phyloP scores from a whole-genome alignment of 768 basidiomycete species.

The Lentinula aciculospora region DNA sequence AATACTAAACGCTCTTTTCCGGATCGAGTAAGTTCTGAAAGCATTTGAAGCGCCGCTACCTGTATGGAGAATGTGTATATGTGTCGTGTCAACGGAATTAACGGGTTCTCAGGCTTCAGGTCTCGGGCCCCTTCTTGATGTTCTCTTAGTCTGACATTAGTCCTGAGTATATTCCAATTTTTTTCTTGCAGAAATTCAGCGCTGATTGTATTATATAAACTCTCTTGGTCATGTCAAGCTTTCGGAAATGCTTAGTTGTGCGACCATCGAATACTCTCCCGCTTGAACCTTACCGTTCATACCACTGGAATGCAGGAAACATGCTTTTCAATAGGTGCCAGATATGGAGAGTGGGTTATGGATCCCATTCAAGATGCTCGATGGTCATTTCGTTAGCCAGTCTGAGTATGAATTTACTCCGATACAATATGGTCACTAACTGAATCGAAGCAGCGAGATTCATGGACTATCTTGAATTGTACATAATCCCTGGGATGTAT shows the following conservation, averaged over 20 bases:
- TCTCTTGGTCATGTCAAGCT: not conserved
- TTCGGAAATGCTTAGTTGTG: not conserved
- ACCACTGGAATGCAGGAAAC: not conserved
- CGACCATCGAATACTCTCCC: too few species aligned
- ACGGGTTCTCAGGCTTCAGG: not conserved
- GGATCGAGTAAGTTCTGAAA: not conserved
- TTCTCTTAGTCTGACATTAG: not conserved
- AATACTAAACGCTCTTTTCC: not conserved
- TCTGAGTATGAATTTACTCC: not conserved
- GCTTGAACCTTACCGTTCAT: constrained; percentile 6
- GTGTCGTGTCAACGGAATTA: not conserved
- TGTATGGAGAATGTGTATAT: not conserved
- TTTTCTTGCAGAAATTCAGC: not conserved
- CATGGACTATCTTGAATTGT: not conserved
- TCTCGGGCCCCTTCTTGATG: not conserved
- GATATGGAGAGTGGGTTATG: not conserved
- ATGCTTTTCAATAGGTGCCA: too few species aligned
- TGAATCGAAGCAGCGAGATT: not conserved
- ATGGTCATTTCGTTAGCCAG: not conserved
- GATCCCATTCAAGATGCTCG: not conserved
- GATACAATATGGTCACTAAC: not conserved
- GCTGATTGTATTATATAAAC: not conserved
- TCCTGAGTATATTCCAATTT: not conserved
- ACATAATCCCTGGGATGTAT: not conserved
- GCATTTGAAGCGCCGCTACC: not conserved